Evolutionary conservation across 768 basidiomycete genomes (phyloP).

Genomic region (Pleurotus djamor): DNA sequence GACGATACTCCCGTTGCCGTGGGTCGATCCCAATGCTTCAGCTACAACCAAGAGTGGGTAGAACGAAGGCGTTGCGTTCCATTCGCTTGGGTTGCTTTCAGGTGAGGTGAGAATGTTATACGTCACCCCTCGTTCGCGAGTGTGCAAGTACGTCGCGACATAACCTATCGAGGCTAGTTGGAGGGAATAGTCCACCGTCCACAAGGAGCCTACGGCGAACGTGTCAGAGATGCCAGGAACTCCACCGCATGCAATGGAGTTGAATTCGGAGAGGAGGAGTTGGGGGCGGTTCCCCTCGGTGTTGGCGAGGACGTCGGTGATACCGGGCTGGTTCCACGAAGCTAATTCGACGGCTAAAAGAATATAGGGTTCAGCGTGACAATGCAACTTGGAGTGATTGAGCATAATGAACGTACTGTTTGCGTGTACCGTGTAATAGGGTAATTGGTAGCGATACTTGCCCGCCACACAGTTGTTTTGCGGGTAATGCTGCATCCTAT

Average conservation of each 20-base stretch:
- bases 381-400: too few species aligned
- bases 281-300: conserved; percentile 26
- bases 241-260: conserved; percentile 54
- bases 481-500: conserved; percentile 54
- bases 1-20: conserved; percentile 41
- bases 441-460: conserved; percentile 29
- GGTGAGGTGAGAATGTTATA: conserved; percentile 52
- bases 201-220: conserved; percentile 47
- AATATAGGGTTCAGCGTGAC: not conserved
- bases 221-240: conserved; percentile 45
- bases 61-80: conserved; percentile 48
- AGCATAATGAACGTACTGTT: conserved; percentile 40
- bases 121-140: conserved; percentile 48
- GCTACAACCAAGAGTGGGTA: conserved; percentile 46
- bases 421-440: conserved; percentile 44
- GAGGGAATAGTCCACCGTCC: conserved; percentile 51
- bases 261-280: conserved; percentile 54
- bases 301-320: conserved; percentile 27
- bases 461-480: conserved; percentile 42
- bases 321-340: conserved; percentile 44
- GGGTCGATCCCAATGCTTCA: conserved; percentile 38
- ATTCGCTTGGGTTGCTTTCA: conserved; percentile 31
- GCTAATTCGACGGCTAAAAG: conserved; percentile 34
- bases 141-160: conserved; percentile 48
- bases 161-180: conserved; percentile 50